These are phyloP conservation scores for Juncus effusus DNA, from an alignment of 176 grass and related monocot genomes.

Conservation along the genomic window DNA sequence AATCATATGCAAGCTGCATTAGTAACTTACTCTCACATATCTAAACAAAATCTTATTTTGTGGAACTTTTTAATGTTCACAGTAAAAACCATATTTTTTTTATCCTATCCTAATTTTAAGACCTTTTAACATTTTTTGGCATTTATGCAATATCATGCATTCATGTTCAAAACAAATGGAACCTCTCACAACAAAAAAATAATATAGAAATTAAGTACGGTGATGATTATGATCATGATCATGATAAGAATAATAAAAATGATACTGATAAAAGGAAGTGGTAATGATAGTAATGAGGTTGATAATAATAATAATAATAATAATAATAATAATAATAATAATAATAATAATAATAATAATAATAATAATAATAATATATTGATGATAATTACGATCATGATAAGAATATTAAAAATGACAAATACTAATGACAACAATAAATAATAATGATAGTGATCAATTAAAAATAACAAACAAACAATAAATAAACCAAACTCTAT, in stretches of 20 bases:
- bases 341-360: too few relatives aligned
- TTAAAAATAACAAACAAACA: not conserved
- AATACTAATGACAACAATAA: not conserved
- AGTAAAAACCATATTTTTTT: not conserved
- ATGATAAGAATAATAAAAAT: too few relatives aligned
- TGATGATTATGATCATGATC: too few relatives aligned
- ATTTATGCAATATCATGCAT: not conserved
- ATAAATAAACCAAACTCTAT: constrained; percentile 20
- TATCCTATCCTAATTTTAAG: not conserved
- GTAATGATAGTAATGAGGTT: too few relatives aligned
- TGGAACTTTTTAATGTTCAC: not conserved
- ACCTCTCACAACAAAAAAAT: not conserved
- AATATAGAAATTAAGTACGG: too few relatives aligned
- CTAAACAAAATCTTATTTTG: not conserved
- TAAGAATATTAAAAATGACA: too few relatives aligned
- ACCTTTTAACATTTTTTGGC: not conserved
- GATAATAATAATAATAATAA: too few relatives aligned
- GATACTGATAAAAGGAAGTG: too few relatives aligned
- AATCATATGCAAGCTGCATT: constrained; percentile 35
- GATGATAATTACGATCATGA: too few relatives aligned
- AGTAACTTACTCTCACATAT: constrained; percentile 12
- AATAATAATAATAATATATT: too few relatives aligned
- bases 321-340: too few relatives aligned
- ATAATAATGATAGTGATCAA: not conserved
- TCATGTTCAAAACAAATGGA: not conserved